A percentile compares a stretch with the other conserved stretches of the same genome.
Conservation (phyloP, 495 filamentous ascomycete species). For the Hyphodiscus hymeniophilus region DNA sequence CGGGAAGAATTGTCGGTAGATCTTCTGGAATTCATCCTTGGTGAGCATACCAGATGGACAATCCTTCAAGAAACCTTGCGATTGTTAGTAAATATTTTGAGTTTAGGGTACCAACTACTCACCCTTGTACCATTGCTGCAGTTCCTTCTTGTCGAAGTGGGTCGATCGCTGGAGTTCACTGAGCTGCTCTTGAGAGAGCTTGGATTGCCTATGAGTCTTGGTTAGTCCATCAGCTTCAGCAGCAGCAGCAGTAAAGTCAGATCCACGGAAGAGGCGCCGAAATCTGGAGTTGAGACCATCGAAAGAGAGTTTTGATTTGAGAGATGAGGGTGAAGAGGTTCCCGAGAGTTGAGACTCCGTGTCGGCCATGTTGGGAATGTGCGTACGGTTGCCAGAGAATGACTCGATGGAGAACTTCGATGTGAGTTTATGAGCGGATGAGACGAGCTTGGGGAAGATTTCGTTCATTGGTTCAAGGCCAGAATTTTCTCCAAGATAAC, state of each 20-base stretch:
- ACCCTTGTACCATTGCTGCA: slow-evolving; percentile 99
- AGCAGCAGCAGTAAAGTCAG: neutral
- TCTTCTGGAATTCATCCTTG: slow-evolving; percentile 98
- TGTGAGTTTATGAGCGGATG: neutral
- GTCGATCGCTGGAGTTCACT: slow-evolving; percentile 91
- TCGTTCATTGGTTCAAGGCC: neutral
- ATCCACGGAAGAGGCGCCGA: neutral
- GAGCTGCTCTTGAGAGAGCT: slow-evolving; percentile 85
- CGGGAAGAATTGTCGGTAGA: slow-evolving; percentile 98
- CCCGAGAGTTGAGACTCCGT: neutral
- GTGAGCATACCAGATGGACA: slow-evolving; percentile 94
- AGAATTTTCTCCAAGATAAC: neutral
- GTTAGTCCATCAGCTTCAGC: neutral
- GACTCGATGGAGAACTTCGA: neutral
- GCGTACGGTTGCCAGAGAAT: neutral
- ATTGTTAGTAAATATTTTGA: slow-evolving; percentile 6
- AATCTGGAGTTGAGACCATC: neutral
- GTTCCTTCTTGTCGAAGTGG: slow-evolving; percentile 98
- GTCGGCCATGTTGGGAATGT: neutral
- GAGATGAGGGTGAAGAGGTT: neutral
- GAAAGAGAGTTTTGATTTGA: neutral
- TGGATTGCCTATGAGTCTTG: neutral
- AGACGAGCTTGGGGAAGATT: neutral
- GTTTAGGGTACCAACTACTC: slow-evolving; percentile 17
- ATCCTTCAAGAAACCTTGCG: slow-evolving; percentile 89